Percentiles rank a stretch among this genome's conserved stretches.
These are phyloP conservation scores for Fagopyrum homotropicum DNA, from an alignment of 148 eudicot genomes.

Conservation along the genomic window DNA sequence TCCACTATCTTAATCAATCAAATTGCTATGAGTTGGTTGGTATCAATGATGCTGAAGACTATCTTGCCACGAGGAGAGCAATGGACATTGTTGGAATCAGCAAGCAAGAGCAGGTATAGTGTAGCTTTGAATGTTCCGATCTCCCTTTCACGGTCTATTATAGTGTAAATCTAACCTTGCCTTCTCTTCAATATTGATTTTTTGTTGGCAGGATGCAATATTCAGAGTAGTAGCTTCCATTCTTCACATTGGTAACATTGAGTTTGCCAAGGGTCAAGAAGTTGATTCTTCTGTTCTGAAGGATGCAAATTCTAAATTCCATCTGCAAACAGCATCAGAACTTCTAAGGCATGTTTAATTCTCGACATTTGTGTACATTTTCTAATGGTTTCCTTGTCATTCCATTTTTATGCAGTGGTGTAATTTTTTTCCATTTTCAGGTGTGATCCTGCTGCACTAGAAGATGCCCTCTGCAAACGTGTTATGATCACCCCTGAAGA, in stretches of 20 bases:
- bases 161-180: not conserved
- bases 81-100: conserved; percentile 20
- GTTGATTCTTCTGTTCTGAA: conserved; percentile 17
- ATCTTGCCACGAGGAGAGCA: conserved; percentile 19
- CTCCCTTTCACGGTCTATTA: not conserved
- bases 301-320: conserved; percentile 18
- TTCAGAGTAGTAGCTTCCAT: conserved; percentile 19
- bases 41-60: conserved; percentile 16
- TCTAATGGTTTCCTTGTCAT: not conserved
- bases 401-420: not conserved
- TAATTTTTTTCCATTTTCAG: conserved; percentile 3
- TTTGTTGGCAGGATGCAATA: conserved; percentile 14
- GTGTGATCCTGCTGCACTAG: conserved; percentile 11
- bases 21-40: conserved; percentile 21
- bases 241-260: conserved; percentile 20
- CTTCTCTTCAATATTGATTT: not conserved
- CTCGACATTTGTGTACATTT: not conserved
- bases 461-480: conserved; percentile 14
- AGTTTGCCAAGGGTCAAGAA: conserved; percentile 18
- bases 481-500: conserved; percentile 14
- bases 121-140: not conserved
- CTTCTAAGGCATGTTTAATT: conserved; percentile 15
- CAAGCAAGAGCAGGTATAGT: conserved; percentile 19
- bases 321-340: conserved; percentile 17
- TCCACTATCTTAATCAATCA: conserved; percentile 19